phyloP scores from a whole-genome alignment of 148 eudicot species.

The Silene latifolia region DNA sequence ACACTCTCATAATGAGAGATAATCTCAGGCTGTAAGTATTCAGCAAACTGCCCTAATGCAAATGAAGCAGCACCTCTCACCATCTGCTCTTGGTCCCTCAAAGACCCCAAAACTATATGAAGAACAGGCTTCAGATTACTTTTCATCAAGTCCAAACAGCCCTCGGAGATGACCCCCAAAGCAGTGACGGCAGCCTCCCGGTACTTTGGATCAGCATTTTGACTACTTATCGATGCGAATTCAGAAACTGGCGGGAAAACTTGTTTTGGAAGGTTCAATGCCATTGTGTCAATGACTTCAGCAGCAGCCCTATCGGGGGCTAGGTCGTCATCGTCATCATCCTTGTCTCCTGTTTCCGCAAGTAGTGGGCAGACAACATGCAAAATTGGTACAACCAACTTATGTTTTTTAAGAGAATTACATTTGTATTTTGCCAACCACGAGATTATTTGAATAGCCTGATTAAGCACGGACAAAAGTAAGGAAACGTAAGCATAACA shows the following conservation, averaged over 20 bases:
- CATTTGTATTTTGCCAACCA: conserved; percentile 93
- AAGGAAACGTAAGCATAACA: not conserved
- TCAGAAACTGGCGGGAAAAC: conserved; percentile 77
- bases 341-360: conserved; percentile 70
- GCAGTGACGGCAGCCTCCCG: conserved; percentile 91
- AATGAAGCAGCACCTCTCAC: conserved; percentile 96
- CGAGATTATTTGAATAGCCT: conserved; percentile 95
- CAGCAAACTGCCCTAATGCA: conserved; percentile 93
- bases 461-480: conserved; percentile 16
- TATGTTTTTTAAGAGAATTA: conserved; percentile 87
- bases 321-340: conserved; percentile 77
- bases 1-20: conserved; percentile 80
- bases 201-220: conserved; percentile 69
- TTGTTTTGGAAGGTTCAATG: conserved; percentile 74
- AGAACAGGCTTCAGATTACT: conserved; percentile 67
- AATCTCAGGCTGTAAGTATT: conserved; percentile 96
- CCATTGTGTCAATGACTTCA: conserved; percentile 97
- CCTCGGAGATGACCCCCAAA: conserved; percentile 88
- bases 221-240: conserved; percentile 74
- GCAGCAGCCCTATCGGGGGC: conserved; percentile 96
- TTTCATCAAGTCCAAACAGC: conserved; percentile 75
- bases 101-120: conserved; percentile 79
- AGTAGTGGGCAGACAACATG: conserved; percentile 87
- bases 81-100: conserved; percentile 93
- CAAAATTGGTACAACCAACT: conserved; percentile 74